Conservation (phyloP, 2,329 filamentous ascomycete genomes). For the Calonectria pseudoreteaudii region DNA sequence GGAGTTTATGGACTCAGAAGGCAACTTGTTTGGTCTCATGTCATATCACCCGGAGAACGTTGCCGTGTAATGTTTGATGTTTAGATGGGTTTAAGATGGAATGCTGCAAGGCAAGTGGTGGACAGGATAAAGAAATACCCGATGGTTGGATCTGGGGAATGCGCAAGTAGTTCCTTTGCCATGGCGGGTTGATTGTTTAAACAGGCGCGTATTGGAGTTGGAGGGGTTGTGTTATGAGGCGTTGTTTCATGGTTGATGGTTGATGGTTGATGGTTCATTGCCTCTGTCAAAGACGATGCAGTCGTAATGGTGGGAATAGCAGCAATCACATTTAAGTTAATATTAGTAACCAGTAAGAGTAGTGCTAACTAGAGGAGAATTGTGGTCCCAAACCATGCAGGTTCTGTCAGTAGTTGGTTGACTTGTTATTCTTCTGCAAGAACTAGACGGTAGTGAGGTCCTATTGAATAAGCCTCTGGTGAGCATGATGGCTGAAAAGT, state of each 20-base stretch:
- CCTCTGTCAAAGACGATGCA: neutral
- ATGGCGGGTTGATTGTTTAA: conserved; percentile 15
- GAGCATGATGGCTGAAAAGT: neutral
- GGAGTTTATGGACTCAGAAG: conserved; percentile 42
- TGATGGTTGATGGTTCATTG: neutral
- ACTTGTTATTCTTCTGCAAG: neutral
- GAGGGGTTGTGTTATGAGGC: neutral
- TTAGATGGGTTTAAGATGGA: neutral
- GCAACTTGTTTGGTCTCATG: conserved; percentile 41
- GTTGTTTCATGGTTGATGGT: neutral
- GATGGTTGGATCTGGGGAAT: conserved; percentile 7
- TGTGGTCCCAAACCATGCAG: neutral
- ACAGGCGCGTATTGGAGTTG: conserved; percentile 12
- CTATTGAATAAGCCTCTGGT: neutral
- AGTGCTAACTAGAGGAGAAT: neutral
- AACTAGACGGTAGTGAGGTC: neutral
- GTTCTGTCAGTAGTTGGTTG: neutral
- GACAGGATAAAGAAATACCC: conserved; percentile 42
- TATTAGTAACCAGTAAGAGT: neutral
- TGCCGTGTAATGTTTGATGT: conserved; percentile 2
- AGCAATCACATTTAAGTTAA: neutral
- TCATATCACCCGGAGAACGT: conserved; percentile 37
- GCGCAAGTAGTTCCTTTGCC: neutral
- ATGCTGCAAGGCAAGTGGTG: neutral
- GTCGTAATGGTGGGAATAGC: neutral